Evolutionary conservation across 1,284 basidiomycete genomes (phyloP).

Genomic region (Rhizopogon parksii): DNA sequence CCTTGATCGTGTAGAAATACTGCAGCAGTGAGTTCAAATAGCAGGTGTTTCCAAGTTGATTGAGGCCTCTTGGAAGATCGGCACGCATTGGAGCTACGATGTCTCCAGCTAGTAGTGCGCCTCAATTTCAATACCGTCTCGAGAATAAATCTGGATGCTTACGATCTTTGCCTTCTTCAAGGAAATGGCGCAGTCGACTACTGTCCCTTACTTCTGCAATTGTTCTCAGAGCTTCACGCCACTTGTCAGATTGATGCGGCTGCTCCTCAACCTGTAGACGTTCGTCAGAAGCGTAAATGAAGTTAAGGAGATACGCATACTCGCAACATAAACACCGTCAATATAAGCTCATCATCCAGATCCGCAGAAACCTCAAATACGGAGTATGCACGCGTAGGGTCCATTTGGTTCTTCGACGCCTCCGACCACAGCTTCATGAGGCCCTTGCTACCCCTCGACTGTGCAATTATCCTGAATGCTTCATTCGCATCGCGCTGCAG

Average conservation of each 20-base stretch:
- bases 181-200: slow-evolving; percentile 58
- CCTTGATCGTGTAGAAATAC: slow-evolving; percentile 94
- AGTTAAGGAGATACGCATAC: slow-evolving; percentile 36
- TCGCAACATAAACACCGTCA: slow-evolving; percentile 68
- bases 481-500: slow-evolving; percentile 49
- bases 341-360: slow-evolving; percentile 69
- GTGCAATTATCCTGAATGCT: slow-evolving; percentile 58
- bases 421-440: slow-evolving; percentile 48
- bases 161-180: slow-evolving; percentile 68
- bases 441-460: slow-evolving; percentile 44
- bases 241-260: slow-evolving; percentile 52
- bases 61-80: slow-evolving; percentile 79
- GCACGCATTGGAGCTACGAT: slow-evolving; percentile 40
- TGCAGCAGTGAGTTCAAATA: slow-evolving; percentile 80
- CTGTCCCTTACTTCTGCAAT: slow-evolving; percentile 72
- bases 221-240: slow-evolving; percentile 60
- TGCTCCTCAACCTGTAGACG: slow-evolving; percentile 59
- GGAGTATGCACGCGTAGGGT: slow-evolving; percentile 64
- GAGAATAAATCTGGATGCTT: slow-evolving; percentile 27
- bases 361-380: slow-evolving; percentile 66
- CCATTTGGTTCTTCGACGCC: slow-evolving; percentile 55
- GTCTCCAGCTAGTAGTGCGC: slow-evolving; percentile 56
- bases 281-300: slow-evolving; percentile 7
- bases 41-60: slow-evolving; percentile 91
- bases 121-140: background rate